Evolutionary conservation across 441 rosid genomes (phyloP), one percentile per base, ranked within the genome.

Genomic region (Omphalea diandra): DNA sequence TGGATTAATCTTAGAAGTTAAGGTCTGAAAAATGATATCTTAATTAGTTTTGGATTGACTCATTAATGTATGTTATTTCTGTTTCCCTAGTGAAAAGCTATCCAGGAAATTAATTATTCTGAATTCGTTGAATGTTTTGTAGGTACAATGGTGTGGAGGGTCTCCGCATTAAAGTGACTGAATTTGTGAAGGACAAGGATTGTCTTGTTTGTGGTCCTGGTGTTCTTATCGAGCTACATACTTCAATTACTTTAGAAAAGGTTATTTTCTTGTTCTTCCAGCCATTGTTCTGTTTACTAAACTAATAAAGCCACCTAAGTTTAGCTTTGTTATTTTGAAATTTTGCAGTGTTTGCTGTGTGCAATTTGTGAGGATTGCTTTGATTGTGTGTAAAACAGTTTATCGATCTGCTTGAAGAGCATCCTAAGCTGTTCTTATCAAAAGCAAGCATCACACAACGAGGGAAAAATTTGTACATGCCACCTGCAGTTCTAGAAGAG

Each of bases 121-220:
- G 32, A 66, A 46, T 52, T 54, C 32, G 46, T 27, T 58, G 58
- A 67, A 62, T 60, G 18, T 70, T 77, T 75, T 73, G 58, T 69
- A 77, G 97, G 81, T 90, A 90, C 81, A 88, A 88, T 65, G 98
- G 98, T 6, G 90, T 85, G 74, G 96, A 80, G 83, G 99, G 97
- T 71, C 91, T 94, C 65, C 96, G 89, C 79, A 84, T 87, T 71
- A 78, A 92, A 84, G 99, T 88, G 69, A 92, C 97, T 0, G 89
- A 90, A 72, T 89, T 90, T 49, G 88, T 69, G 86, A 90, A 77
- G 76, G 88, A 88, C 76, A 84, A 81, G 75, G 97, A 94, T 43
- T 92, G 99, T 79, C 91, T 92, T 53, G 95, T 86, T 36, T 94
- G 97, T 75, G 98, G 98, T 78, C 98, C 98, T 12, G 97, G 94